These are phyloP conservation scores for Sarocladium oryzae DNA, from an alignment of 2,329 filamentous ascomycete species.

Conservation along the genomic window DNA sequence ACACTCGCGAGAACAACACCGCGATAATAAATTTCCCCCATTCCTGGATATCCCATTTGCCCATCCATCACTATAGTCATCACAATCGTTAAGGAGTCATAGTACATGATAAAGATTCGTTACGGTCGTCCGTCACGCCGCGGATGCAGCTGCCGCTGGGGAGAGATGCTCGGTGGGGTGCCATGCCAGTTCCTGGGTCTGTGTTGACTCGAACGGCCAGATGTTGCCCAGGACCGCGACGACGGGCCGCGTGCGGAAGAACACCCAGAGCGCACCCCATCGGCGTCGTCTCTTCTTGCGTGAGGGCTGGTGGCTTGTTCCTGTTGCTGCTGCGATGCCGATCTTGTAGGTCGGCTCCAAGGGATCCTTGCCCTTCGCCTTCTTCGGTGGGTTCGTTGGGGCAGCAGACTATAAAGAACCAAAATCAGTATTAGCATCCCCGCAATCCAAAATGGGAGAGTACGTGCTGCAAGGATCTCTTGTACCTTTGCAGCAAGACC, in stretches of 20 bases:
- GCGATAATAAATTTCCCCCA: background rate
- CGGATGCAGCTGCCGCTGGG: background rate
- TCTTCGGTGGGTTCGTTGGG: background rate
- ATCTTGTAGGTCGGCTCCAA: background rate
- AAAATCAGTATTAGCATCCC: too few species aligned
- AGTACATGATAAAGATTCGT: too few species aligned
- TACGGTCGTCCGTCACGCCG: too few species aligned
- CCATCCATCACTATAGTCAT: background rate
- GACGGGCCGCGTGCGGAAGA: background rate
- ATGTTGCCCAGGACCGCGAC: background rate
- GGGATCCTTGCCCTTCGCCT: background rate
- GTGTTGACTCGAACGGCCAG: background rate
- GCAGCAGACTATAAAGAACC: background rate
- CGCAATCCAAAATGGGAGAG: too few species aligned
- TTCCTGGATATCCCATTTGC: background rate
- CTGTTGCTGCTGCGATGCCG: background rate
- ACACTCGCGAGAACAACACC: background rate
- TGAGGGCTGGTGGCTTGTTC: background rate
- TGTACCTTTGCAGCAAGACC: slow-evolving; percentile 7
- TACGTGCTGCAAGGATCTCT: too few species aligned
- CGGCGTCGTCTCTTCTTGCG: background rate
- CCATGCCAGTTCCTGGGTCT: background rate
- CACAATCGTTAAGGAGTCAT: too few species aligned
- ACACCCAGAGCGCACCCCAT: slow-evolving; percentile 3
- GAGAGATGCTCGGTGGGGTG: background rate